phyloP scores from a whole-genome alignment of 352 stramenopile species.

The Phytophthora syringae region DNA sequence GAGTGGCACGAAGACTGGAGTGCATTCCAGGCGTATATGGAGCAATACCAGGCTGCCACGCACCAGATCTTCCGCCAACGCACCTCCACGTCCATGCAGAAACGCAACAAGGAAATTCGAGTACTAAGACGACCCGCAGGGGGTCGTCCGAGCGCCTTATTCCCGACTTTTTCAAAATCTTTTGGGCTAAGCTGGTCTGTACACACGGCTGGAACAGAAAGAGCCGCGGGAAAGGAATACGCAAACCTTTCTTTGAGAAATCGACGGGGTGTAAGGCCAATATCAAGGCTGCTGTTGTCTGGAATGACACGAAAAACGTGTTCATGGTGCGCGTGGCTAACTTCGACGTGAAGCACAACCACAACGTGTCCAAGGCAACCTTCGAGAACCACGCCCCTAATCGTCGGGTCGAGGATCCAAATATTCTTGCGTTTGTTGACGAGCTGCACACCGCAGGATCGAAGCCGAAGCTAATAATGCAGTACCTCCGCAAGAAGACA shows the following conservation, averaged over 20 bases:
- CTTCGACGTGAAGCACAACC: background rate
- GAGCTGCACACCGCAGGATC: background rate
- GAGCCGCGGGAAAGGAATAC: constrained; percentile 4
- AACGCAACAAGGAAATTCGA: background rate
- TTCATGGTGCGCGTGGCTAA: constrained; percentile 9
- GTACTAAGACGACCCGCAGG: no score
- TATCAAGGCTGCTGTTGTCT: constrained; percentile 4
- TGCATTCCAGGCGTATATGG: background rate
- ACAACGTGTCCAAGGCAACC: no score
- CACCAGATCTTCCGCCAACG: constrained; percentile 1
- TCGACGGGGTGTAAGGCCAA: constrained; percentile 7
- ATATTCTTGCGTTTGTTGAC: background rate
- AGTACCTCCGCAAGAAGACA: no score
- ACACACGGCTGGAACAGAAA: constrained; percentile 8
- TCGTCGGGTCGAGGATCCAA: background rate
- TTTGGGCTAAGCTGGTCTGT: constrained; percentile 16
- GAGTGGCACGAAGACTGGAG: constrained; percentile 5
- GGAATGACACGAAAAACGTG: background rate
- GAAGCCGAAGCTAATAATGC: no score
- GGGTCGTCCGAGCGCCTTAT: constrained; percentile 2
- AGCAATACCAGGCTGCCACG: background rate
- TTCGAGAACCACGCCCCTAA: constrained; percentile 9
- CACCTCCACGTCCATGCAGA: no score
- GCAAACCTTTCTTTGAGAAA: constrained; percentile 8
- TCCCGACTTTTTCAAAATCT: constrained; percentile 5